A percentile compares a stretch with the other conserved stretches of the same genome.
These are phyloP conservation scores for Diplodia scrobiculata DNA, from an alignment of 2,329 filamentous ascomycete genomes.

Conservation along the genomic window DNA sequence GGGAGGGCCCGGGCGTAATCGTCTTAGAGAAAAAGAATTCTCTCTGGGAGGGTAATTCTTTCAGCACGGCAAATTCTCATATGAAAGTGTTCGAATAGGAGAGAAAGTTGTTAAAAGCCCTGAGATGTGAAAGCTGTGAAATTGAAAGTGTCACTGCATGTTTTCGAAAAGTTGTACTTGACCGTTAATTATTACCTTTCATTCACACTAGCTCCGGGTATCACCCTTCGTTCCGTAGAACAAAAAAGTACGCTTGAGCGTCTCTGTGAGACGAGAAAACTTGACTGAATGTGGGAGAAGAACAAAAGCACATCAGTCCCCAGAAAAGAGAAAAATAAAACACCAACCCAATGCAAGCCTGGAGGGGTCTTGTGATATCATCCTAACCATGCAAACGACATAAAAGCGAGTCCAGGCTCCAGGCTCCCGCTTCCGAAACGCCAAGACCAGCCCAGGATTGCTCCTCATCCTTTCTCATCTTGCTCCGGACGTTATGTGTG, in stretches of 20 bases:
- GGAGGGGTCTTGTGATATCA: constrained; percentile 20
- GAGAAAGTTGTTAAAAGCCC: not conserved
- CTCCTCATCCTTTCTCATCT: not conserved
- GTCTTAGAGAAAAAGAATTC: not conserved
- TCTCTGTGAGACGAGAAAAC: not conserved
- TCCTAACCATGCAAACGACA: constrained; percentile 16
- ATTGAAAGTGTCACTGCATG: not conserved
- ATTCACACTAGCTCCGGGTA: constrained; percentile 2
- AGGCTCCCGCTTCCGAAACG: constrained; percentile 15
- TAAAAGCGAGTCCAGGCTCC: not conserved
- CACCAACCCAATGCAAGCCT: constrained; percentile 29
- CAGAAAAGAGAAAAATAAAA: not conserved
- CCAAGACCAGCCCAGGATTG: not conserved
- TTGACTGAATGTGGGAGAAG: not conserved
- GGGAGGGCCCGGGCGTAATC: not conserved
- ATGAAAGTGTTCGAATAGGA: not conserved
- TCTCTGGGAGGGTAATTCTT: constrained; percentile 2
- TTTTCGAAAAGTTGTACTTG: not conserved
- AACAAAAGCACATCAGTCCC: not conserved
- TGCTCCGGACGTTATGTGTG: not conserved
- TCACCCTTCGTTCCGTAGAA: not conserved
- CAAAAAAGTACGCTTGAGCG: not conserved
- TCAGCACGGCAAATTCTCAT: not conserved
- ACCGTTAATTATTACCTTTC: not conserved
- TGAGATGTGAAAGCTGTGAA: not conserved